Conservation (phyloP, 1,284 basidiomycete genomes). For the Ceratobasidium sp. region DNA sequence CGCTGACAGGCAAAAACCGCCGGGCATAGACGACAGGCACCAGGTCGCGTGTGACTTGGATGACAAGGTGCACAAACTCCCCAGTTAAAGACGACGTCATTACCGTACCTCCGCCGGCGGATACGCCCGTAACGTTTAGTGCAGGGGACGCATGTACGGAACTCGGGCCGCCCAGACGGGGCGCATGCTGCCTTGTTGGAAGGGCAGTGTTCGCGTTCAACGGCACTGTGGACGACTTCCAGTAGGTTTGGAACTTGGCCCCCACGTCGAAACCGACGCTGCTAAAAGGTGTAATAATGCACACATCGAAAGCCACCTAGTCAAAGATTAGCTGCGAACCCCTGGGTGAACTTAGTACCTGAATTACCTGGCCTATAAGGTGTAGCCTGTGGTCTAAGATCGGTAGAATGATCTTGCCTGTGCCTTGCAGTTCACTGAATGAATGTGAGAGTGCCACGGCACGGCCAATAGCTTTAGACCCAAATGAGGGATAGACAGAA, state of each 20-base stretch:
- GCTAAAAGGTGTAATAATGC: constrained; percentile 90
- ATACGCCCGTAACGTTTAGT: constrained; percentile 46
- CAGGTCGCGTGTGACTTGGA: constrained; percentile 94
- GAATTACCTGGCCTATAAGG: constrained; percentile 88
- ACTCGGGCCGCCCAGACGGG: constrained; percentile 42
- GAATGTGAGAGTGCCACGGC: constrained; percentile 88
- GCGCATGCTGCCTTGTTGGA: constrained; percentile 38
- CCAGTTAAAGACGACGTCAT: constrained; percentile 91
- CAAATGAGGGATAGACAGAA: constrained; percentile 97
- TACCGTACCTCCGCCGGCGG: constrained; percentile 61
- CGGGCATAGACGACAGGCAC: constrained; percentile 87
- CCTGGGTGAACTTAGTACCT: constrained; percentile 31
- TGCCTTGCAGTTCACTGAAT: constrained; percentile 63
- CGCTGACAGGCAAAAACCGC: constrained; percentile 78
- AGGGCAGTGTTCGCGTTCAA: constrained; percentile 62
- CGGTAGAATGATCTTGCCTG: constrained; percentile 75
- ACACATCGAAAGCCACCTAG: constrained; percentile 90
- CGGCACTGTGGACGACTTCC: constrained; percentile 88
- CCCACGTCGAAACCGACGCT: constrained; percentile 97
- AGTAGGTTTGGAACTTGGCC: constrained; percentile 95
- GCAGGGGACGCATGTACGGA: constrained; percentile 41
- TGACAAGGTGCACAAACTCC: constrained; percentile 85
- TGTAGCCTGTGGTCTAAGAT: constrained; percentile 94
- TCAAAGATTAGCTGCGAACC: constrained; percentile 24
- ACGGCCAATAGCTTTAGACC: constrained; percentile 97